A percentile compares a stretch with the other conserved stretches of the same genome.
Conservation (phyloP, 495 filamentous ascomycete genomes). For the Penicillium angulare region DNA sequence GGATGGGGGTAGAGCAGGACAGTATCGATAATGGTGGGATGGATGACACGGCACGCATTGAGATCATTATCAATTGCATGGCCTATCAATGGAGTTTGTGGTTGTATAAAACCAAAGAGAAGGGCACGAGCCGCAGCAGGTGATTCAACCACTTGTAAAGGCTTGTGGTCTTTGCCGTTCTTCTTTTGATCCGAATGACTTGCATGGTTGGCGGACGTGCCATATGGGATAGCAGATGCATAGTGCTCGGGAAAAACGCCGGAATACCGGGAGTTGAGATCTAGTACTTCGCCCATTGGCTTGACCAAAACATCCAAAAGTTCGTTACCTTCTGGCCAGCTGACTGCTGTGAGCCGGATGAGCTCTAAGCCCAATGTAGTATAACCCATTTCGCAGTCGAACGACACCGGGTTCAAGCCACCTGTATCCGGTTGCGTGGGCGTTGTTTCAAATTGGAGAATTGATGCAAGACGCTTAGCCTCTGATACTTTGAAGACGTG, state of each 20-base stretch:
- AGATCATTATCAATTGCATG: conserved; percentile 96
- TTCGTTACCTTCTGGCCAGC: conserved; percentile 75
- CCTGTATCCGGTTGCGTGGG: conserved; percentile 53
- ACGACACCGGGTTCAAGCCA: conserved; percentile 56
- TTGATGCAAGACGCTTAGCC: conserved; percentile 67
- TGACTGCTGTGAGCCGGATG: conserved; percentile 79
- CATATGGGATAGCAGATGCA: conserved; percentile 62
- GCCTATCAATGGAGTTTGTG: conserved; percentile 79
- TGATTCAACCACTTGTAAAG: conserved; percentile 66
- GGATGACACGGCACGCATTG: conserved; percentile 76
- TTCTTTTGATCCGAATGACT: background rate
- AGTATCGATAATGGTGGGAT: conserved; percentile 83
- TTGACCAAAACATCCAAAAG: conserved; percentile 83
- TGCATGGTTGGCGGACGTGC: conserved; percentile 15
- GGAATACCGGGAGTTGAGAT: conserved; percentile 87
- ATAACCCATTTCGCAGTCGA: conserved; percentile 98
- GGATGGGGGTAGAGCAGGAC: conserved; percentile 78
- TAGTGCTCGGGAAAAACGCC: conserved; percentile 77
- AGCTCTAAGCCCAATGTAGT: conserved; percentile 84
- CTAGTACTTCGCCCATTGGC: conserved; percentile 79
- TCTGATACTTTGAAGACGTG: conserved; percentile 90
- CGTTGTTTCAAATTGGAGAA: conserved; percentile 78
- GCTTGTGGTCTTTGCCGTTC: conserved; percentile 8
- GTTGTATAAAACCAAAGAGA: conserved; percentile 67
- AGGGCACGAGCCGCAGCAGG: conserved; percentile 69